Base-by-base conservation (phyloP, 176 grass and related monocot genomes). In the Stipa capillata region DNA sequence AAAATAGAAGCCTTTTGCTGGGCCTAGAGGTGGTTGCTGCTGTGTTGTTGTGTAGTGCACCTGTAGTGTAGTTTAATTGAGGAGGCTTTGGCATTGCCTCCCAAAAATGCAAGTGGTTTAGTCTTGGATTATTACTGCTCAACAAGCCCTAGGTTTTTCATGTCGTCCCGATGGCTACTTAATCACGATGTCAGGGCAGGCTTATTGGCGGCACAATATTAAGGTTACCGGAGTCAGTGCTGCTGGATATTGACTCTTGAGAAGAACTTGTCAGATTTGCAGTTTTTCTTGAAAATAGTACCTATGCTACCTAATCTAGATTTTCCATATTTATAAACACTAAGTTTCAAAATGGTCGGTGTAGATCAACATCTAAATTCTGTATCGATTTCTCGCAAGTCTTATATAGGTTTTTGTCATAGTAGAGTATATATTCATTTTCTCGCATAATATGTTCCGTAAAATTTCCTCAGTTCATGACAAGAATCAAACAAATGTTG, bases 21-120 rank as follows among this genome's bases (percentile, higher is more conserved):
- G 78, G 66, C 15, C 66, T 63, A 50, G 29, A 78, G 85, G 31
- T 57, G 54, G 27, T 27, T 62, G 72, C 65, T 77, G 63, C 65
- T 24, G 52, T 21, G 40, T 72, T 75, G 81, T 84, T 75, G 20
- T 40, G 8, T 74, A 41, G 49, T 18, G 74, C 74, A 49, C 78
- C 67, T 68, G 41, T 50, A 51, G 15, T 32, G 21, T 75, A 68
- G 70, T 84, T 73, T 41, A 79, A 66, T 65, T 14, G 18, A 18
- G 29, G 4, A 5, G 47, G 40, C 20, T 13, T 73, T 40, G 51
- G 60, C 50, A 16, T 64, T 49, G 56, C 31, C 29, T 87, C 18
- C 39, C 6, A n/a, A 32, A 44, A 53, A 27, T 45, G 54, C 41
- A 44, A 71, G 42, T 59, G 29, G 53, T 68, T 63, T 45, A 40